A percentile compares a stretch with the other conserved stretches of the same genome.
Conservation (phyloP, 1,284 basidiomycete species). For the Amylostereum areolatum region DNA sequence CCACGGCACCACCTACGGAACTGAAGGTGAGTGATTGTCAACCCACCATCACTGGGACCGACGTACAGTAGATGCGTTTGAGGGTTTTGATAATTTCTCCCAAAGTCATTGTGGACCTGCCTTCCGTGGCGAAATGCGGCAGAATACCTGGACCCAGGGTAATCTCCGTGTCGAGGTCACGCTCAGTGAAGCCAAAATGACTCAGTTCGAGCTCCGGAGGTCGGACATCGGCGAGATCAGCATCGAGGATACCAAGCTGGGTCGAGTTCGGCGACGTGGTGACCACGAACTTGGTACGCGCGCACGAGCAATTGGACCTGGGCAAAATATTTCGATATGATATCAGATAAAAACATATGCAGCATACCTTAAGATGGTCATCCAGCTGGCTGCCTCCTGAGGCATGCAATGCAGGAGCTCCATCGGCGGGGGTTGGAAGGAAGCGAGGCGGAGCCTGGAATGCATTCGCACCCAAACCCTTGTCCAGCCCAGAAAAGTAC, state of each 20-base stretch:
- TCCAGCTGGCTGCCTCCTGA: slow-evolving; percentile 74
- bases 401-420: slow-evolving; percentile 78
- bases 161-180: slow-evolving; percentile 92
- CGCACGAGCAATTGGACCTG: slow-evolving; percentile 95
- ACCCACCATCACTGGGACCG: slow-evolving; percentile 4
- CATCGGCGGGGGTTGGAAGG: slow-evolving; percentile 66
- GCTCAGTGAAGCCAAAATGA: slow-evolving; percentile 92
- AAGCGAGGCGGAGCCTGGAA: slow-evolving; percentile 81
- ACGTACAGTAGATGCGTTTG: slow-evolving; percentile 92
- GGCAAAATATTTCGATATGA: slow-evolving; percentile 3
- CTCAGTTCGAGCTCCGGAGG: slow-evolving; percentile 89
- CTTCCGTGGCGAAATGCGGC: slow-evolving; percentile 88
- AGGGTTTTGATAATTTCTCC: slow-evolving; percentile 91
- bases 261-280: slow-evolving; percentile 94
- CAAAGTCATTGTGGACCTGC: slow-evolving; percentile 81
- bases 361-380: slow-evolving; percentile 85
- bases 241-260: slow-evolving; percentile 89
- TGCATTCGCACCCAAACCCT: slow-evolving; percentile 81
- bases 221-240: slow-evolving; percentile 72
- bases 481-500: slow-evolving; percentile 93
- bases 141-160: slow-evolving; percentile 93
- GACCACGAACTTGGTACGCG: slow-evolving; percentile 98
- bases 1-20: slow-evolving; percentile 78
- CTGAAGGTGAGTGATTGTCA: background rate
- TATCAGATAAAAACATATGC: slow-evolving; percentile 13